A percentile compares a stretch with the other conserved stretches of the same genome.
phyloP scores from a whole-genome alignment of 1,284 basidiomycete genomes.

The Trametes polyzona region DNA sequence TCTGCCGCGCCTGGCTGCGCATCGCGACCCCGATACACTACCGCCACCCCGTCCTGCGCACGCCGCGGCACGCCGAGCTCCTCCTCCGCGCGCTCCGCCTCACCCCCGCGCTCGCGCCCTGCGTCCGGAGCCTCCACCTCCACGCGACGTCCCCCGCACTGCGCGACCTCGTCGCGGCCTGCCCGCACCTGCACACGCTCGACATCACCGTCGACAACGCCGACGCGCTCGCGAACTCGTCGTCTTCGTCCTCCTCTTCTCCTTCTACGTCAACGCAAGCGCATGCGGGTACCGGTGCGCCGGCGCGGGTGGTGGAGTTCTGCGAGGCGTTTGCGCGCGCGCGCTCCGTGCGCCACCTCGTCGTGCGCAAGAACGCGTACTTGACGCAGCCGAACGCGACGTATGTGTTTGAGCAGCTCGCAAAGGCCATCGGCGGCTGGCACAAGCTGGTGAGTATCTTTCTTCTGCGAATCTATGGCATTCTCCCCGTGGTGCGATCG shows the following conservation, averaged over 20 bases:
- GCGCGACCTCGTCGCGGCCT: conserved; percentile 36
- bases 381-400: conserved; percentile 51
- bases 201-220: conserved; percentile 50
- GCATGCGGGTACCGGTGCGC: too few species aligned
- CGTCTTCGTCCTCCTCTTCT: too few species aligned
- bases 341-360: conserved; percentile 44
- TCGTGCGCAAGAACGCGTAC: conserved; percentile 56
- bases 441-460: conserved; percentile 45
- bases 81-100: conserved; percentile 43
- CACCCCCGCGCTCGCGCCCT: conserved; percentile 41
- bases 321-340: conserved; percentile 43
- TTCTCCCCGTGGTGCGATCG: background rate
- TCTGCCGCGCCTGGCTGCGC: conserved; percentile 51
- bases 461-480: background rate
- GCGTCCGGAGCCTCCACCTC: conserved; percentile 45
- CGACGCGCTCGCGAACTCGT: too few species aligned
- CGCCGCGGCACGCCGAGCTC: conserved; percentile 41
- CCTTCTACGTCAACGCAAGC: too few species aligned
- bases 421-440: conserved; percentile 48
- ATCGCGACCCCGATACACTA: conserved; percentile 58
- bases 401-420: conserved; percentile 47
- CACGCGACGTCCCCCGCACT: conserved; percentile 37
- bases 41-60: conserved; percentile 47
- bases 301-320: conserved; percentile 39
- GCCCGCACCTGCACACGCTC: conserved; percentile 39